A percentile compares a stretch with the other conserved stretches of the same genome.
Conservation (phyloP, 805 yeast species). For the Kluyveromyces dobzhanskii region DNA sequence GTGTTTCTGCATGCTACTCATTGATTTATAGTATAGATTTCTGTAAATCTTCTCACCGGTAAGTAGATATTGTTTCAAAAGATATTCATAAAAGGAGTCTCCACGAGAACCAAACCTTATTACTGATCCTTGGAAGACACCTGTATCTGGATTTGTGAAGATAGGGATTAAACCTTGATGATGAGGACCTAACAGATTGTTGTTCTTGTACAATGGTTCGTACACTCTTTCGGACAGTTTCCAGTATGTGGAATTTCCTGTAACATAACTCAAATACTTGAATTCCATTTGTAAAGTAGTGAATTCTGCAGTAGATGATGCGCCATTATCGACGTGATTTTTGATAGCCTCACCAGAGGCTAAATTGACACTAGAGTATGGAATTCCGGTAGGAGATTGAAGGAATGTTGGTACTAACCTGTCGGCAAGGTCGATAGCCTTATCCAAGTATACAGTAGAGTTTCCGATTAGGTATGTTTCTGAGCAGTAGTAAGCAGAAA, state of each 20-base stretch:
- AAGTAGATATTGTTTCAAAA: conserved; percentile 77
- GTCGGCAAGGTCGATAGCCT: conserved; percentile 74
- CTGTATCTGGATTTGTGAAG: conserved; percentile 66
- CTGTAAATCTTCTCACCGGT: conserved; percentile 58
- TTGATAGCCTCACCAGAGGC: conserved; percentile 50
- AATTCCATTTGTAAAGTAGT: conserved; percentile 82
- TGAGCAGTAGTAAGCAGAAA: conserved; percentile 70
- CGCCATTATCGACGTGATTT: conserved; percentile 63
- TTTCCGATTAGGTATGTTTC: conserved; percentile 34
- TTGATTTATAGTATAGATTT: conserved; percentile 69
- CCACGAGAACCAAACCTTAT: conserved; percentile 88
- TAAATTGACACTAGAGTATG: conserved; percentile 72
- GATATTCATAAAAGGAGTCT: conserved; percentile 86
- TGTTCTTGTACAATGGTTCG: conserved; percentile 55
- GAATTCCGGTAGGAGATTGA: conserved; percentile 53
- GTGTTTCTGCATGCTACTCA: conserved; percentile 66
- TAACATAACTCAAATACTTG: conserved; percentile 68
- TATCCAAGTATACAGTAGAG: conserved; percentile 55
- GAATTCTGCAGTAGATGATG: conserved; percentile 84
- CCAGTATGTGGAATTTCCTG: conserved; percentile 79
- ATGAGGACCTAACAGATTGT: conserved; percentile 24
- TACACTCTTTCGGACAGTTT: conserved; percentile 65
- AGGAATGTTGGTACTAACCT: conserved; percentile 63
- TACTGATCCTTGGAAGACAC: conserved; percentile 50
- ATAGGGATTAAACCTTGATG: conserved; percentile 78